Evolutionary conservation across 768 basidiomycete genomes (phyloP).

Genomic region (Leccinum boreale): DNA sequence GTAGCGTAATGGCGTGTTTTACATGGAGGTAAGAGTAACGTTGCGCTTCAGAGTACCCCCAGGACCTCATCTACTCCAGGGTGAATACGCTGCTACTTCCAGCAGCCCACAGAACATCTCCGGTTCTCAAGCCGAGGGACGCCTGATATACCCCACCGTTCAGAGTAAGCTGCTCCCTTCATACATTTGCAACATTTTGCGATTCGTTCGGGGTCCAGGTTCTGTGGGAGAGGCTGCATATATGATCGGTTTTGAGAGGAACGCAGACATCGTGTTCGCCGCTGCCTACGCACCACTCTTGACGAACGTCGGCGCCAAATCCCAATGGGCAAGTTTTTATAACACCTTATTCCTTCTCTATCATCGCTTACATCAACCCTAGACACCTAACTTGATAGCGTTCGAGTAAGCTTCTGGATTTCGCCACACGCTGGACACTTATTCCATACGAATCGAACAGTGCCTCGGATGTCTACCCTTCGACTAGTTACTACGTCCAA

Average conservation of each 20-base stretch:
- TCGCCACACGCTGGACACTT: background rate
- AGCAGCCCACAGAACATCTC: slow-evolving; percentile 47
- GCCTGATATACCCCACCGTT: slow-evolving; percentile 52
- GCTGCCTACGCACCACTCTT: slow-evolving; percentile 62
- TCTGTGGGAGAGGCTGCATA: slow-evolving; percentile 59
- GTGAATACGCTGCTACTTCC: slow-evolving; percentile 59
- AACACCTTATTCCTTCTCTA: slow-evolving; percentile 17
- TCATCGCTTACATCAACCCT: background rate
- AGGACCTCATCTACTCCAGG: slow-evolving; percentile 23
- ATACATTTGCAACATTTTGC: background rate
- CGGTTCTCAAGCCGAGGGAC: slow-evolving; percentile 40
- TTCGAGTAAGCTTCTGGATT: slow-evolving; percentile 47
- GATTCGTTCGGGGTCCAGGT: slow-evolving; percentile 29
- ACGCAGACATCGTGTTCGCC: slow-evolving; percentile 59
- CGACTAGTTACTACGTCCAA: slow-evolving; percentile 61
- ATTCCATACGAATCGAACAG: slow-evolving; percentile 26
- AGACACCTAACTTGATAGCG: slow-evolving; percentile 55
- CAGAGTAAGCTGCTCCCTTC: slow-evolving; percentile 38
- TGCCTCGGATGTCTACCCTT: slow-evolving; percentile 49
- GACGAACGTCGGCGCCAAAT: slow-evolving; percentile 42
- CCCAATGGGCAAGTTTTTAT: slow-evolving; percentile 47
- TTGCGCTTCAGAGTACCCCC: background rate
- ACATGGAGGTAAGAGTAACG: slow-evolving; percentile 37
- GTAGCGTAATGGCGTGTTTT: slow-evolving; percentile 56
- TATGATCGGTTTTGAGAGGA: slow-evolving; percentile 64